These are phyloP conservation scores for Penicillium sp. DNA, from an alignment of 2,329 filamentous ascomycete genomes.

Conservation along the genomic window DNA sequence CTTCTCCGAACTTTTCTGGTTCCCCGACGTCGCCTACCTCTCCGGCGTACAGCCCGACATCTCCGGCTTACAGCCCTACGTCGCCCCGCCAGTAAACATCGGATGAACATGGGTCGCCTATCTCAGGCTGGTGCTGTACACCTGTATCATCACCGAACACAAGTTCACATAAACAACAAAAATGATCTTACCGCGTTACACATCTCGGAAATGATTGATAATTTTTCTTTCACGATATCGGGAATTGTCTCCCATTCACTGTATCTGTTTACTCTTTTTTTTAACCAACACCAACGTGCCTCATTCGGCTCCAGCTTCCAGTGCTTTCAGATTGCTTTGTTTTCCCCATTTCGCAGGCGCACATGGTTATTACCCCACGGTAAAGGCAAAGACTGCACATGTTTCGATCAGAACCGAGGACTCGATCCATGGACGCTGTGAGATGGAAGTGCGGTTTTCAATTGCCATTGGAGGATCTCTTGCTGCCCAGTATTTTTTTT, in stretches of 20 bases:
- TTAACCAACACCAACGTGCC: conserved; percentile 10
- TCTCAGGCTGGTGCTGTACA: conserved; percentile 28
- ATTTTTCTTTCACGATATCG: conserved; percentile 36
- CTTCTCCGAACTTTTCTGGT: conserved; percentile 49
- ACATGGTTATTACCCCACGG: conserved; percentile 5
- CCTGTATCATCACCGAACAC: conserved; percentile 41
- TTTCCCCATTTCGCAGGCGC: conserved; percentile 15
- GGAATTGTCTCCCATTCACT: conserved; percentile 29
- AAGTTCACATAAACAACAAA: conserved; percentile 32
- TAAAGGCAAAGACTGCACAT: not conserved
- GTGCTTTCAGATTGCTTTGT: conserved; percentile 33
- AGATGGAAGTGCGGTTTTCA: not conserved
- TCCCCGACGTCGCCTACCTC: conserved; percentile 46
- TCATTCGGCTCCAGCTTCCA: conserved; percentile 24
- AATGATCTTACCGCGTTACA: conserved; percentile 39
- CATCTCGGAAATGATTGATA: conserved; percentile 41
- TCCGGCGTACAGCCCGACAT: conserved; percentile 46
- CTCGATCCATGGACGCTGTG: not conserved
- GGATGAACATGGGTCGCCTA: conserved; percentile 21
- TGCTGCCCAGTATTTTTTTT: conserved; percentile 10
- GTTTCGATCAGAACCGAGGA: conserved; percentile 22
- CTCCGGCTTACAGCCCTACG: conserved; percentile 45
- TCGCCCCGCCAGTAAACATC: conserved; percentile 44
- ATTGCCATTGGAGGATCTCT: conserved; percentile 2
- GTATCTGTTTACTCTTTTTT: conserved; percentile 33